Percentiles rank a stretch among this genome's conserved stretches.
Evolutionary conservation across 768 basidiomycete species (phyloP).

Genomic region (Harrya chromipes): DNA sequence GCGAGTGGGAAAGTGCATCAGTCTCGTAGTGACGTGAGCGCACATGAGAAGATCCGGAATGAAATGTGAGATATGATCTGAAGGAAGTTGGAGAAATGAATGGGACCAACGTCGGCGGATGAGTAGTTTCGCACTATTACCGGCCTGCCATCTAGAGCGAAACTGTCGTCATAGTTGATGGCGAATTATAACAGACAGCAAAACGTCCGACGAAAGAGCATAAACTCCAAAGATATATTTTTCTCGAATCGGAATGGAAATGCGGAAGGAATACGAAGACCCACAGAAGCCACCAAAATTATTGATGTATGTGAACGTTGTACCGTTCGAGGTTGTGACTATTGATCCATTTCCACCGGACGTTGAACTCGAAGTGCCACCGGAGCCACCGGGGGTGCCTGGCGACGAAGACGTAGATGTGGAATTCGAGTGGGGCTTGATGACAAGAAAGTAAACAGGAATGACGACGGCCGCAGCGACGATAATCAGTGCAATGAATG

Average conservation of each 20-base stretch:
- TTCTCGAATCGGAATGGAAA: not conserved
- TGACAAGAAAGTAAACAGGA: slow-evolving; percentile 36
- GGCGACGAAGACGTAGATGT: not conserved
- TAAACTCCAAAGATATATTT: not conserved
- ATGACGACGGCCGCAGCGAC: slow-evolving; percentile 40
- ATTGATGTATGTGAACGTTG: slow-evolving; percentile 74
- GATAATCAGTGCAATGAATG: slow-evolving; percentile 26
- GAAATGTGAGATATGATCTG: not conserved
- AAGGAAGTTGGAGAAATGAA: not conserved
- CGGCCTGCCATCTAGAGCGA: not conserved
- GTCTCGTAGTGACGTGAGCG: not conserved
- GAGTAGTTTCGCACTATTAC: not conserved
- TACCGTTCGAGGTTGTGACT: slow-evolving; percentile 62
- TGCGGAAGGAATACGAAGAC: slow-evolving; percentile 19
- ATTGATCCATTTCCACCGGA: slow-evolving; percentile 69
- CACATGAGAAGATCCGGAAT: not conserved
- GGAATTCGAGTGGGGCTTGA: slow-evolving; percentile 21
- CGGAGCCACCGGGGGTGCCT: slow-evolving; percentile 1
- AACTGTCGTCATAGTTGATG: not conserved
- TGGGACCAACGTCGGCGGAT: not conserved
- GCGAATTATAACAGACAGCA: not conserved
- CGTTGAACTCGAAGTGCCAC: slow-evolving; percentile 10
- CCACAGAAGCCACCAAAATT: slow-evolving; percentile 72
- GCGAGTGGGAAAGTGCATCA: slow-evolving; percentile 4
- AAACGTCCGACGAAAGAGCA: not conserved